A percentile compares a stretch with the other conserved stretches of the same genome.
Evolutionary conservation across 345 rosid genomes (phyloP).

Genomic region (Brassica carinata): DNA sequence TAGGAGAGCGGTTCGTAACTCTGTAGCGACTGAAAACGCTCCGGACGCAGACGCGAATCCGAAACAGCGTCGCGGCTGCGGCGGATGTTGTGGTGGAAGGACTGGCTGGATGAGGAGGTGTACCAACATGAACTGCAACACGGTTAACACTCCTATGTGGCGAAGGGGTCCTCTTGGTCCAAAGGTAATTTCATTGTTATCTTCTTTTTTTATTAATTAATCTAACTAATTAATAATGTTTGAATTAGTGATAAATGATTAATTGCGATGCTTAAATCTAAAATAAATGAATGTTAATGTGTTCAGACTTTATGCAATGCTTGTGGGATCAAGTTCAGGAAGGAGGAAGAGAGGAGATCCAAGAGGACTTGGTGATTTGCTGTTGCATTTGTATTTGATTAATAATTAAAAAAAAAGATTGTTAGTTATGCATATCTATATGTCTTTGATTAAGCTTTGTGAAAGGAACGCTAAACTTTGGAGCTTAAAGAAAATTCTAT

Average conservation of each 20-base stretch:
- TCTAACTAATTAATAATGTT: conserved; percentile 1
- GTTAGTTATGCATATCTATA: not conserved
- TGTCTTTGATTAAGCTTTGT: not conserved
- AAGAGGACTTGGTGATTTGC: not conserved
- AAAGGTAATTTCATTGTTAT: conserved; percentile 17
- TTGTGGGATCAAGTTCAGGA: conserved; percentile 45
- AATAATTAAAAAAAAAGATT: not conserved
- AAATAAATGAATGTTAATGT: not conserved
- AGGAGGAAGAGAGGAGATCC: conserved; percentile 28
- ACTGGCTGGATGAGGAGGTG: not conserved
- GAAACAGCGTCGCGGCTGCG: not conserved
- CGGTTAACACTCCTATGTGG: conserved; percentile 40
- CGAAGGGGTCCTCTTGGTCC: conserved; percentile 46
- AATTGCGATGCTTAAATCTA: not conserved
- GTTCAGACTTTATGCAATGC: conserved; percentile 41
- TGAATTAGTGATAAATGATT: not conserved
- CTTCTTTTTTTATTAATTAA: not conserved
- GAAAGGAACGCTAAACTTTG: not conserved
- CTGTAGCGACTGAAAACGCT: not conserved
- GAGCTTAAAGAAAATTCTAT: not conserved
- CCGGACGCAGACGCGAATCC: not conserved
- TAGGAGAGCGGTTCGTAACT: conserved; percentile 20
- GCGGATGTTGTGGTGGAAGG: not conserved
- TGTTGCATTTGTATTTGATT: not conserved
- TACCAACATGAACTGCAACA: conserved; percentile 35